Evolutionary conservation across 2,329 filamentous ascomycete species (phyloP).

Genomic region (Pezicula neosporulosa): DNA sequence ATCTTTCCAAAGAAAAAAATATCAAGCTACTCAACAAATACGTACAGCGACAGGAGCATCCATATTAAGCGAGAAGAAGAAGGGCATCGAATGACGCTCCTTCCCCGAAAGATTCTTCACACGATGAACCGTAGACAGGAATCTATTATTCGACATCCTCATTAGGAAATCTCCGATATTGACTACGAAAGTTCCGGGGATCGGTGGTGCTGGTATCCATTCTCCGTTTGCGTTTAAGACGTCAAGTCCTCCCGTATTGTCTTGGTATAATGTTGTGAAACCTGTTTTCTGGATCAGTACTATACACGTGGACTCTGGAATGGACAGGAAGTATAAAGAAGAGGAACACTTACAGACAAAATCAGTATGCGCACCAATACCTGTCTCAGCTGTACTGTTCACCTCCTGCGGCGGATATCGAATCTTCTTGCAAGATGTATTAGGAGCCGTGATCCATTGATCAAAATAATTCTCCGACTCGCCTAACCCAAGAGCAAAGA

Average conservation of each 20-base stretch:
- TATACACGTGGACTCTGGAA: no score
- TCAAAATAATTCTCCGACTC: conserved; percentile 51
- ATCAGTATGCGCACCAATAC: conserved; percentile 41
- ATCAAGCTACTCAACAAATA: no score
- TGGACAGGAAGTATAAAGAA: no score
- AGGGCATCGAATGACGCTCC: conserved; percentile 73
- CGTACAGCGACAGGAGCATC: not conserved
- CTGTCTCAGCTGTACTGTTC: conserved; percentile 8
- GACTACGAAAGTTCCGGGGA: conserved; percentile 38
- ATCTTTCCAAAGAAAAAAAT: no score
- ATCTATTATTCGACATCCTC: conserved; percentile 76
- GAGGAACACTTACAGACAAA: conserved; percentile 34
- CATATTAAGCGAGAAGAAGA: conserved; percentile 71
- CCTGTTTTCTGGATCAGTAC: not conserved
- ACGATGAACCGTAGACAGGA: conserved; percentile 74
- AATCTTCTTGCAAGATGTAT: conserved; percentile 30
- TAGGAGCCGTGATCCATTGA: conserved; percentile 44
- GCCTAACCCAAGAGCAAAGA: conserved; percentile 50
- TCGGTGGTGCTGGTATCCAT: conserved; percentile 40
- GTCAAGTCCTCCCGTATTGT: conserved; percentile 40
- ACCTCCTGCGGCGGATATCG: conserved; percentile 22
- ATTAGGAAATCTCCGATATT: conserved; percentile 59
- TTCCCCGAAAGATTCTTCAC: conserved; percentile 71
- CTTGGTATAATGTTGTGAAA: conserved; percentile 43
- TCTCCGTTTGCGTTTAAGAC: conserved; percentile 37